phyloP scores from a whole-genome alignment of 306 rosid species.

The Cicer arietinum region DNA sequence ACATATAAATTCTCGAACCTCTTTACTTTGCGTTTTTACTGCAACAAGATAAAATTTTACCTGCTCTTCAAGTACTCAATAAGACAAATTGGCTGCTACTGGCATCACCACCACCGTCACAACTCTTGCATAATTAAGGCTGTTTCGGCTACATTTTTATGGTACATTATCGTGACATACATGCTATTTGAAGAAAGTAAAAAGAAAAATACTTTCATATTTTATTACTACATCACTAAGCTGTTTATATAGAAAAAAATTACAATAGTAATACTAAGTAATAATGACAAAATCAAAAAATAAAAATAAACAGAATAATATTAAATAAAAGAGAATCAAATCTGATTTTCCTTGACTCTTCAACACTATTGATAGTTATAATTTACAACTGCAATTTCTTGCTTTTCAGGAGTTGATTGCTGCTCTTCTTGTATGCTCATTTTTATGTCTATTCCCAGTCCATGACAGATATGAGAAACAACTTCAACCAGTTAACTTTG shows the following conservation, averaged over 20 bases:
- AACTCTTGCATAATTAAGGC: constrained; percentile 1
- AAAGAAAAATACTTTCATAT: too few relatives aligned
- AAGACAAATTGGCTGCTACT: not conserved
- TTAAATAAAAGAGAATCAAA: too few relatives aligned
- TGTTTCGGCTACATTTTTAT: constrained; percentile 21
- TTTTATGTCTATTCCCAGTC: constrained; percentile 82
- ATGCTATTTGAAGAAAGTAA: not conserved
- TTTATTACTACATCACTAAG: too few relatives aligned
- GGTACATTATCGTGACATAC: not conserved
- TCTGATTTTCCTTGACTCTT: too few relatives aligned
- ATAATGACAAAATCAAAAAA: too few relatives aligned
- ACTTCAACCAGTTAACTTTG: constrained; percentile 83
- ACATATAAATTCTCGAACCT: constrained; percentile 13
- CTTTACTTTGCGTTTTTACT: constrained; percentile 8
- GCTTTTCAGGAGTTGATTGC: constrained; percentile 80
- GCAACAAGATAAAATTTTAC: not conserved
- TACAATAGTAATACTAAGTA: too few relatives aligned
- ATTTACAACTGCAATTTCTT: constrained; percentile 21
- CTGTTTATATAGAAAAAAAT: too few relatives aligned
- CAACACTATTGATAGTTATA: not conserved
- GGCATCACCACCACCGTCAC: not conserved
- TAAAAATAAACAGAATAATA: too few relatives aligned
- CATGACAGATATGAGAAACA: constrained; percentile 53
- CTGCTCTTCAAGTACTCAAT: not conserved
- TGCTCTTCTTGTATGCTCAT: constrained; percentile 87